Evolutionary conservation across 345 rosid species (phyloP), one percentile per base, ranked within the genome.

Genomic region (Ricinus communis): DNA sequence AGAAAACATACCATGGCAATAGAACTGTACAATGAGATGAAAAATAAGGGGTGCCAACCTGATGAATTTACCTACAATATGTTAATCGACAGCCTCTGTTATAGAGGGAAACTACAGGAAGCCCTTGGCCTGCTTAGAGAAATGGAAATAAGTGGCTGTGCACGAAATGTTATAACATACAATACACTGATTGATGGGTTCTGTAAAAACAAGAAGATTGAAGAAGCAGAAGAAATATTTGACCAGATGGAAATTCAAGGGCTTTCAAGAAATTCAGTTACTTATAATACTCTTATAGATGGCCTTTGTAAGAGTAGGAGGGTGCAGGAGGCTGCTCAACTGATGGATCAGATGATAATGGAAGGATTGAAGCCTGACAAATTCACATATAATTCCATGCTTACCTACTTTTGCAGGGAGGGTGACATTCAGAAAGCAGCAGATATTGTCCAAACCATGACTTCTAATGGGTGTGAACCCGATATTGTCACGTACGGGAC

Each of bases 201-300:
- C 67, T 87, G 97, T 81, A 95, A 90, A 85, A 88, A 81, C 70
- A 86, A 79, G 76, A 89, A 77, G 86, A 80, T 89, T 30, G 76
- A 80, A 78, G 93, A 86, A 68, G 97, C 97, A 0, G 97, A 91
- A 83, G 93, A 91, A 85, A 85, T 91, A 49, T 92, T 95, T 16
- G 97, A 93, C 72, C 91, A 95, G 78, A 92, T 95, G 96, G 99
- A 95, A 76, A 63, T 91, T 71, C 92, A 85, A 25, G 97, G 97
- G 36, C 84, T 95, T 71, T 90, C 98, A 14, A 88, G 97, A 79
- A 86, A 87, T 80, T 81, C 89, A 0, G 91, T 94, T 57, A 91
- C 97, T 31, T 94, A 87, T 79, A 94, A 90, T 77, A 81, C 97
- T 57, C 96, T 94, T 62, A 90, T 94, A 1, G 96, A 95, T 52